Base-by-base conservation (phyloP, 352 stramenopile genomes). In the Discostella stelligera region DNA sequence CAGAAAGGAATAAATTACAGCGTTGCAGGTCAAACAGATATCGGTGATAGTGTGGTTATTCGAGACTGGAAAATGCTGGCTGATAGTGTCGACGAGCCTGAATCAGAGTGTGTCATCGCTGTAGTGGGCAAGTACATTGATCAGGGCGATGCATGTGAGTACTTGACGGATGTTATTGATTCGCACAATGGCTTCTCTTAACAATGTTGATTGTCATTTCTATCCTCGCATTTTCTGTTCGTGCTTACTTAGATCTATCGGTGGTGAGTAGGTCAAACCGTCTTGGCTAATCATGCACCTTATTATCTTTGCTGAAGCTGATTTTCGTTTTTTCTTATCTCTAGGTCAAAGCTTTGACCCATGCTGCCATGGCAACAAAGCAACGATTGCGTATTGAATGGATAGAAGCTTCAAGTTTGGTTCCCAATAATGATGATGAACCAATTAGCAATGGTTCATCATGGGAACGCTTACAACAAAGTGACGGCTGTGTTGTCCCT, bases 101-200 rank as follows among this genome's bases (percentile, higher is more conserved):
- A 30, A 66, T 94, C 74, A 85, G 89, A 52, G 95, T 96, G 83
- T 92, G 89, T 69, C 94, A 98, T 82, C 70, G 96, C 94, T n/a
- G 89, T 98, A 8, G 95, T 98, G 11, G 96, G 96, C 72, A 98
- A 98, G 83, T 98, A 98, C 89, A 98, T 95, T 27, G 95, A 95
- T 65, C 92, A 98, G 32, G 91, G 95, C 74, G 96, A 98, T 98
- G 98, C 86, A 73, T 98, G 79, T 80, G 41, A 72, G 64, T 83
- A 14, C 46, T 56, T 25, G 13, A n/a, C 49, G 20, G 16, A 16
- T 8, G 27, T 70, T 48, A 46, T 39, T 48, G 30, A 37, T 25
- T 64, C 18, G 27, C 2, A n/a, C 44, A 55, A 53, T 72, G 71
- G 18, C 52, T 59, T 39, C 37, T 75, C 49, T 7, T 59, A 23